Evolutionary conservation across 2,329 filamentous ascomycete genomes (phyloP).

Genomic region (Alternaria infectoria): DNA sequence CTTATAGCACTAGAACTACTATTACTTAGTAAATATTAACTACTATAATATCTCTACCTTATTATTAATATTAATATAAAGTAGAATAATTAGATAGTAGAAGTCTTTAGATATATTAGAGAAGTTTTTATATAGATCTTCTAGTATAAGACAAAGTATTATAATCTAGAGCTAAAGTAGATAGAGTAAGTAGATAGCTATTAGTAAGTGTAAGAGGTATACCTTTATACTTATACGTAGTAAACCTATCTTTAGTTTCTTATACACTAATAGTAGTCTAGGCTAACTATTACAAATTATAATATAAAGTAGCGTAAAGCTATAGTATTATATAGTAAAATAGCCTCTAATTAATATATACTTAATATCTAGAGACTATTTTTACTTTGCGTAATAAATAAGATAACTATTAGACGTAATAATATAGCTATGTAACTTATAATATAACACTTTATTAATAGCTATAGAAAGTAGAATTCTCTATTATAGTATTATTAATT

Average conservation of each 20-base stretch:
- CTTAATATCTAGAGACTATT: background rate
- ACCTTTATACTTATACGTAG: background rate
- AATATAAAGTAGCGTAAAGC: background rate
- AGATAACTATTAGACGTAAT: background rate
- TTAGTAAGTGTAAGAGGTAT: background rate
- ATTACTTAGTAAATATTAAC: background rate
- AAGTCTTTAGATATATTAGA: background rate
- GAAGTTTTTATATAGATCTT: rapidly evolving
- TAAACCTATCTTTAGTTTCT: rapidly evolving
- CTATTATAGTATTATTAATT: background rate
- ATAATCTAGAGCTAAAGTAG: background rate
- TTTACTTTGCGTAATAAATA: too few relatives aligned
- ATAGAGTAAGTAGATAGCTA: background rate
- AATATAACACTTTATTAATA: background rate
- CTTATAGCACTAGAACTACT: background rate
- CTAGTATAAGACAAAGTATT: background rate
- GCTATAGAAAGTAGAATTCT: background rate
- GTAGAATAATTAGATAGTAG: background rate
- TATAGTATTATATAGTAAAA: background rate
- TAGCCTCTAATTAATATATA: background rate
- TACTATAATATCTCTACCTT: background rate
- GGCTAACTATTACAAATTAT: background rate
- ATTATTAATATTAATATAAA: background rate
- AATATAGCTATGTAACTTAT: background rate
- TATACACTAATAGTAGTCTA: background rate